These are phyloP conservation scores for Jaenimonas drosophilae DNA, from an alignment of 208 protist genomes.

Conservation along the genomic window DNA sequence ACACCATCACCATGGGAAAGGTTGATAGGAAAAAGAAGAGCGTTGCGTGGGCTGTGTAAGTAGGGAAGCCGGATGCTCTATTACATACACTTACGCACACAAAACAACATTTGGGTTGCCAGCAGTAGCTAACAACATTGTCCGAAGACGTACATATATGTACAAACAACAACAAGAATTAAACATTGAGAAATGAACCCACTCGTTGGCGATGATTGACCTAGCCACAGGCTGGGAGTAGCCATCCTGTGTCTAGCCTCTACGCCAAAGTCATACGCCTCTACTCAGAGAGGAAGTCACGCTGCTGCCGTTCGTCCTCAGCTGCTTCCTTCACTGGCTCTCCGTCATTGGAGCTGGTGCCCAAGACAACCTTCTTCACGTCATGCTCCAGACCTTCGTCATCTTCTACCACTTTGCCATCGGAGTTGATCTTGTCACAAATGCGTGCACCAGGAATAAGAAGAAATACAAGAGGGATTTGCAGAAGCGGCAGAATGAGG, in stretches of 20 bases:
- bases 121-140: not conserved
- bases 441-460: conserved; percentile 47
- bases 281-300: not conserved
- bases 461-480: conserved; percentile 44
- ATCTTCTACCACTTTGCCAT: conserved; percentile 21
- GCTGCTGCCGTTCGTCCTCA: not conserved
- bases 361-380: no score
- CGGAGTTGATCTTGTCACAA: conserved; percentile 30
- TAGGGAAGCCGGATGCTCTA: no score
- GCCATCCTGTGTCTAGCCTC: conserved; percentile 1
- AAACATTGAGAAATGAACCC: not conserved
- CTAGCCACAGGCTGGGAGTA: conserved; percentile 9
- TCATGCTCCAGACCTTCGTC: not conserved
- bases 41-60: not conserved
- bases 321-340: not conserved
- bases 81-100: not conserved
- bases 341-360: not conserved
- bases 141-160: no score
- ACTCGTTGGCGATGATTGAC: no score
- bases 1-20: not conserved
- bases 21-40: not conserved
- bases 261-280: conserved; percentile 1
- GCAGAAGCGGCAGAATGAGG: conserved; percentile 30
- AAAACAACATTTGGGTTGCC: not conserved
- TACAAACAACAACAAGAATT: no score